Percentiles rank a stretch among this genome's conserved stretches.
phyloP scores from a whole-genome alignment of 306 rosid genomes.

The Oxytropis ochrocephala region DNA sequence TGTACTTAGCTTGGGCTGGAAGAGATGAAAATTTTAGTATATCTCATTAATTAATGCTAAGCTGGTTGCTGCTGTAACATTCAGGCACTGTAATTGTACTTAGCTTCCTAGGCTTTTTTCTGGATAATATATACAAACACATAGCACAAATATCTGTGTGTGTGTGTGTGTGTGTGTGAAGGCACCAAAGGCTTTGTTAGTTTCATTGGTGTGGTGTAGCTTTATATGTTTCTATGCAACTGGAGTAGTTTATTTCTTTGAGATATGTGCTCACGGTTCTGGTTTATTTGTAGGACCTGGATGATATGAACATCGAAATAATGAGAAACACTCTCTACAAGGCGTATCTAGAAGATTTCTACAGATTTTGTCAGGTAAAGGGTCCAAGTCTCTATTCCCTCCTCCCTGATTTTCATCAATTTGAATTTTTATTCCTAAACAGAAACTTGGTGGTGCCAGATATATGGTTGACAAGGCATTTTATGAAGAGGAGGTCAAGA shows the following conservation, averaged over 20 bases:
- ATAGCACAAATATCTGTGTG: no score
- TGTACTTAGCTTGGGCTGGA: no score
- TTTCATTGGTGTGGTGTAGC: background rate
- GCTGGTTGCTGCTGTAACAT: no score
- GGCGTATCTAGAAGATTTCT: conserved; percentile 98
- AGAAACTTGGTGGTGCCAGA: conserved; percentile 99
- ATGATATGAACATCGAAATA: conserved; percentile 98
- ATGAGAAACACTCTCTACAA: conserved; percentile 98
- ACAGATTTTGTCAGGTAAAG: conserved; percentile 87
- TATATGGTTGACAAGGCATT: conserved; percentile 99
- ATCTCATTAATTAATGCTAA: no score
- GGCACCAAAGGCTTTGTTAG: no score
- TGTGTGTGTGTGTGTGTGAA: no score
- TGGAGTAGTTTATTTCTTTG: background rate
- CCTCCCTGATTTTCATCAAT: conserved; percentile 14
- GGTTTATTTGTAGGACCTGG: conserved; percentile 65
- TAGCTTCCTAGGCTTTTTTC: no score
- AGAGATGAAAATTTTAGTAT: no score
- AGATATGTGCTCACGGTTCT: background rate
- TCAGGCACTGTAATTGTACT: no score
- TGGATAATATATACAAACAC: no score
- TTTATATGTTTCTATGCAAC: background rate
- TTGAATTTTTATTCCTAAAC: conserved; percentile 25
- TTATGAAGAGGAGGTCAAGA: no score
- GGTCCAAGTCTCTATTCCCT: background rate